These are phyloP conservation scores for Eucalyptus sideroxylon DNA, from an alignment of 345 rosid species.

Conservation along the genomic window DNA sequence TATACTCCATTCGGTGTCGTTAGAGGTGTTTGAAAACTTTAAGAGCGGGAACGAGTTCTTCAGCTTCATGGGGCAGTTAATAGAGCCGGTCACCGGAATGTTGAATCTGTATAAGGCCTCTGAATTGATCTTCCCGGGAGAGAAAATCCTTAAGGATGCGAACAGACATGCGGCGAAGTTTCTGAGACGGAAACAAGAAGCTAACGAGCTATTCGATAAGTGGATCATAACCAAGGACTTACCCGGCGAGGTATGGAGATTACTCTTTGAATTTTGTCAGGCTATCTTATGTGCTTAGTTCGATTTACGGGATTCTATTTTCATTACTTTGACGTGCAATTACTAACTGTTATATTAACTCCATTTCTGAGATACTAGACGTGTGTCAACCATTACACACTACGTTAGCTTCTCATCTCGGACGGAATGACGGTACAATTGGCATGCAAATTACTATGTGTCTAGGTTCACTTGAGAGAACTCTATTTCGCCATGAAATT, in stretches of 20 bases:
- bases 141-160: constrained; percentile 54
- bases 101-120: constrained; percentile 79
- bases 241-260: constrained; percentile 64
- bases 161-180: constrained; percentile 36
- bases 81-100: constrained; percentile 79
- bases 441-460: no score
- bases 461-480: no score
- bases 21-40: constrained; percentile 76
- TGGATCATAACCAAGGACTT: constrained; percentile 93
- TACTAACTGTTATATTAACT: not conserved
- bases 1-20: not conserved
- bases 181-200: constrained; percentile 40
- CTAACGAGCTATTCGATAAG: constrained; percentile 54
- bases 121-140: constrained; percentile 58
- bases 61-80: constrained; percentile 74
- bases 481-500: no score
- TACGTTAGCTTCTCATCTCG: no score
- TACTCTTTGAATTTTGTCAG: not conserved
- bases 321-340: not conserved
- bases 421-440: no score
- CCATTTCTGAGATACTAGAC: no score
- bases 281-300: not conserved
- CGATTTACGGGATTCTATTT: not conserved
- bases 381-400: no score
- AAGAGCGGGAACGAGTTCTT: constrained; percentile 61